A percentile compares a stretch with the other conserved stretches of the same genome.
Conservation (phyloP, 352 stramenopile genomes). For the Globisporangium splendens region DNA sequence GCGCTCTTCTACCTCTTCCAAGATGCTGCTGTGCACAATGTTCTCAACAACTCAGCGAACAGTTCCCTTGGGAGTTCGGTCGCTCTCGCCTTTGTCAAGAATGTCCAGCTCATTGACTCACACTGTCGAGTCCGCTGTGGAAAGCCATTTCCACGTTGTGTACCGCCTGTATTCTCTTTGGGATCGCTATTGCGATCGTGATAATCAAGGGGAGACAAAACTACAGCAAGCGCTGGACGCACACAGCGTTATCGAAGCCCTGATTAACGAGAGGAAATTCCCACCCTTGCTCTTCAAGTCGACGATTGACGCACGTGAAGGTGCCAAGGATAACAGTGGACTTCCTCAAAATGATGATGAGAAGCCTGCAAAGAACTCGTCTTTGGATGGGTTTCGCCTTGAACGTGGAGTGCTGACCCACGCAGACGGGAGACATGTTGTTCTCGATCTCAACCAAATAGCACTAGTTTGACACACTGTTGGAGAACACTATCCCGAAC, state of each 20-base stretch:
- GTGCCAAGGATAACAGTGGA: too few species aligned
- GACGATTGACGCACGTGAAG: too few species aligned
- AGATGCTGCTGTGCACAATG: constrained; percentile 14
- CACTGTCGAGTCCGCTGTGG: constrained; percentile 3
- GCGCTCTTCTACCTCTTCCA: constrained; percentile 36
- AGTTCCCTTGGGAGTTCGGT: background rate
- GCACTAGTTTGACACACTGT: too few species aligned
- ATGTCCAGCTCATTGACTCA: constrained; percentile 8
- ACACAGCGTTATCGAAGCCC: constrained; percentile 1
- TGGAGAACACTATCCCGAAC: too few species aligned
- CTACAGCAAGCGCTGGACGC: background rate
- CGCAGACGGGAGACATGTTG: too few species aligned
- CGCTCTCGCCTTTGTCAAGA: constrained; percentile 4
- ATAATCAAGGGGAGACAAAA: background rate
- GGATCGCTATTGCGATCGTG: background rate
- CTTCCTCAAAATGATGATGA: too few species aligned
- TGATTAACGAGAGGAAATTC: constrained; percentile 12
- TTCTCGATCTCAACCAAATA: too few species aligned
- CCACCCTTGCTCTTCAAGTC: background rate
- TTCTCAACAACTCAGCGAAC: background rate
- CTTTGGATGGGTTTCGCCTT: too few species aligned
- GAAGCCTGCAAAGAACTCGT: too few species aligned
- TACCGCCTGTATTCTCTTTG: background rate
- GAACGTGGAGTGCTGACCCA: too few species aligned
- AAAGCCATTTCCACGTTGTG: constrained; percentile 1